Base-by-base conservation (phyloP, 805 yeast species). In the Candida xiaguanensis region DNA sequence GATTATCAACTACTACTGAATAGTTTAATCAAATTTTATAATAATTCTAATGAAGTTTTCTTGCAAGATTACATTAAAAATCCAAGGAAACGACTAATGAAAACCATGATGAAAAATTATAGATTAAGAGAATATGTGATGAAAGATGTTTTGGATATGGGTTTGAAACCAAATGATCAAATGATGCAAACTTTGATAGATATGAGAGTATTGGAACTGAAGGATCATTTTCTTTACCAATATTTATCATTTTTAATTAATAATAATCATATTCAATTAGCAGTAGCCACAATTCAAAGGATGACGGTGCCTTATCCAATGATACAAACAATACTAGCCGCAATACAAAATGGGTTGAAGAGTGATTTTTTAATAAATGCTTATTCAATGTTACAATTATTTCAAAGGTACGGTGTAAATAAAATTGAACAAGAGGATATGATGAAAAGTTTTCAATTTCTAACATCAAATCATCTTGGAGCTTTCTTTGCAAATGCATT, bases 401-500 rank as follows among this genome's bases (percentile, higher is more conserved):
- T 36, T 3, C 8, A 30, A 8, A 17, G 7, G 9, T n/a, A 7
- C 13, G 41, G 36, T 8, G 12, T 32, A 16, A 17, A 19, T 6
- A 31, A 30, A 3, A 9, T 35, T 15, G 23, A 31, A 9, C 6
- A 28, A 3, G 16, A 18, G 4, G 32, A 26, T 18, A 18, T 40
- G 17, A 14, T 14, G 4, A 18, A 36, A 19, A n/a, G 22, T 16
- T 5, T 38, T 11, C n/a, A 16, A 11, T 41, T 19, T 24, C 14
- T 38, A 23, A 18, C 34, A 17, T 38, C 42, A 11, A 16, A 27
- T 11, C 11, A 27, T 23, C 36, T 38, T 13, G 41, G 39, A n/a
- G 17, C 22, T 11, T 39, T 33, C 17, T 41, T 38, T 38, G 45
- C 42, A 11, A 38, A 41, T 19, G 28, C n/a, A 13, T n/a, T 41